These are phyloP conservation scores for Fusarium anthophilum DNA, from an alignment of 2,329 filamentous ascomycete species.

Conservation along the genomic window DNA sequence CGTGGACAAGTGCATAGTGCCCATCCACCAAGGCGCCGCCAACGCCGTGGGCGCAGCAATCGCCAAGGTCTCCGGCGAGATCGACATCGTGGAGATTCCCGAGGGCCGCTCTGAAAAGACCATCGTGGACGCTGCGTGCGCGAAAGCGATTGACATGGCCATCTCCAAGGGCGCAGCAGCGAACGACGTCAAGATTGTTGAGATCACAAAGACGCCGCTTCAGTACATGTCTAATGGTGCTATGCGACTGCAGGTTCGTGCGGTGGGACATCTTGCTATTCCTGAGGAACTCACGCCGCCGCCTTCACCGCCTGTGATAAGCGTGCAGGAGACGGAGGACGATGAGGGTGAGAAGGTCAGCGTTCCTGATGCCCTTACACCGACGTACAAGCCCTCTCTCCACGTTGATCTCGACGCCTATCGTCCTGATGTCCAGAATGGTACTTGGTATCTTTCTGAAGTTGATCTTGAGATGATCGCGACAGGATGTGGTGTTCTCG, in stretches of 20 bases:
- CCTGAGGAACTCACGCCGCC: conserved; percentile 41
- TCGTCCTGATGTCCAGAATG: conserved; percentile 44
- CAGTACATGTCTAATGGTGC: conserved; percentile 50
- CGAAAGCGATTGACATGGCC: conserved; percentile 46
- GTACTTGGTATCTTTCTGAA: conserved; percentile 50
- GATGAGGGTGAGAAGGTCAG: conserved; percentile 41
- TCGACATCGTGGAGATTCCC: conserved; percentile 62
- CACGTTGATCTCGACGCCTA: conserved; percentile 45
- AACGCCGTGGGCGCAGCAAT: conserved; percentile 71
- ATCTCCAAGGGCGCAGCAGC: conserved; percentile 45
- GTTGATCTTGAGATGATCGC: conserved; percentile 50
- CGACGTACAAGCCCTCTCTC: conserved; percentile 46
- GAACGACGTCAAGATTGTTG: conserved; percentile 54
- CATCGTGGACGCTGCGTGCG: conserved; percentile 52
- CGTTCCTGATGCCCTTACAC: conserved; percentile 43
- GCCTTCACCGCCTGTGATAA: conserved; percentile 24
- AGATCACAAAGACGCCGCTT: conserved; percentile 55
- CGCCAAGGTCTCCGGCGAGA: conserved; percentile 61
- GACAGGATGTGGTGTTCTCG: conserved; percentile 49
- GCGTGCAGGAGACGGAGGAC: conserved; percentile 25
- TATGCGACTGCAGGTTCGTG: conserved; percentile 48
- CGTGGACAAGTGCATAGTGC: conserved; percentile 60
- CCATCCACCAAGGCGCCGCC: conserved; percentile 63
- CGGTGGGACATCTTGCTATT: conserved; percentile 47
- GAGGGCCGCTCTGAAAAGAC: conserved; percentile 50